Base-by-base conservation (phyloP, 2,329 filamentous ascomycete genomes). In the Dissoconium aciculare region DNA sequence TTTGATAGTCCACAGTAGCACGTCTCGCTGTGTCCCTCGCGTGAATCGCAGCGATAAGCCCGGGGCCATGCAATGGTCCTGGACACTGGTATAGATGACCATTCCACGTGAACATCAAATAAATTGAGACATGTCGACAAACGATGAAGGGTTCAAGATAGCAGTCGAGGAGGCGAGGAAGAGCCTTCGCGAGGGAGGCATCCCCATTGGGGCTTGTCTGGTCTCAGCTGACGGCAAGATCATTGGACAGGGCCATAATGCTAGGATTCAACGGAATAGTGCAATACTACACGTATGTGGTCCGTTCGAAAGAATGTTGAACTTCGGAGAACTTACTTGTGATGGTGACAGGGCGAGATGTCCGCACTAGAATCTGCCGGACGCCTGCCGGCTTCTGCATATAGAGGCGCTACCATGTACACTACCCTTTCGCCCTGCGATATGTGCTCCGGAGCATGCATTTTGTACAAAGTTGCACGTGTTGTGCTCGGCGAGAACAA, bases 401-500 rank as follows among this genome's bases (percentile, higher is more conserved):
- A 83, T 54, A 65, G 66, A 41, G 74, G 73, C 16, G 69, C 74
- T 19, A 84, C 78, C n/a, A 83, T 85, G 76, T 85, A 80, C 56
- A 85, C 79, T 3, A 83, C 78, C 1, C 60, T 85, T 5, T 80
- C 75, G 3, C 79, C 78, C 1, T 85, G 79, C 52, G 76, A 81
- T 49, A 84, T 84, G 78, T 85, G 75, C 54, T 82, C 78, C 3
- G 78, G 79, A 5, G 77, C 78, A 3, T 83, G 78, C 46, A 59
- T 85, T 36, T 63, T 84, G 36, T 85, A 83, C 62, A 77, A 77
- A 46, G 67, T 85, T 35, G 63, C 67, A 27, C 67, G 78, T 13
- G 77, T 84, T 3, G 78, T 85, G 16, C 70, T 85, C 43, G 79
- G 76, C 28, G 79, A 85, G 59, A 83, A 84, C 56, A 69, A 69